A percentile compares a stretch with the other conserved stretches of the same genome.
Evolutionary conservation across 2,329 filamentous ascomycete genomes (phyloP).

Genomic region (Tolypocladium amazonense): DNA sequence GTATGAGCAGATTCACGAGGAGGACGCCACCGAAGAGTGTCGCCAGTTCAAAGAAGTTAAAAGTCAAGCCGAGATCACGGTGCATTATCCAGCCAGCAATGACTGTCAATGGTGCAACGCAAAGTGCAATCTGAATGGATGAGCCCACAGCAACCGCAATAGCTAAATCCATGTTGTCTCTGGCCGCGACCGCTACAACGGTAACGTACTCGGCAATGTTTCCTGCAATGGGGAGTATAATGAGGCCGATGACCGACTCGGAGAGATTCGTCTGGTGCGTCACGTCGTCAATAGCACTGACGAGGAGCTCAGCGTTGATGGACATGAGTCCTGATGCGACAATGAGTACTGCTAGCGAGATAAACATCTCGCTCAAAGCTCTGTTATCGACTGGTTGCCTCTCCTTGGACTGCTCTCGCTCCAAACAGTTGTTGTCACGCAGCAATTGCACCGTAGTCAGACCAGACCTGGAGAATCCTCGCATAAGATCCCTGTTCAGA

Average conservation of each 20-base stretch:
- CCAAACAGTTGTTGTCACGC: conserved; percentile 3
- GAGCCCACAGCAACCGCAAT: conserved; percentile 51
- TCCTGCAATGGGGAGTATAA: conserved; percentile 51
- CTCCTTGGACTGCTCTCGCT: not conserved
- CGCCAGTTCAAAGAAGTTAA: conserved; percentile 66
- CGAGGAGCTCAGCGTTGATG: conserved; percentile 50
- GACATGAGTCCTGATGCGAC: conserved; percentile 45
- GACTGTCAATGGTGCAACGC: conserved; percentile 49
- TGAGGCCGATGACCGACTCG: conserved; percentile 49
- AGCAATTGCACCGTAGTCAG: conserved; percentile 9
- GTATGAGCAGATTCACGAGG: conserved; percentile 65
- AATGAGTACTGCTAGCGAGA: conserved; percentile 40
- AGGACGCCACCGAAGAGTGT: conserved; percentile 60
- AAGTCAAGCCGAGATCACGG: conserved; percentile 53
- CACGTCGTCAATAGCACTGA: conserved; percentile 46
- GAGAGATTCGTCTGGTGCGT: conserved; percentile 37
- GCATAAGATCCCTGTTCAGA: conserved; percentile 1
- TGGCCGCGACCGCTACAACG: conserved; percentile 45
- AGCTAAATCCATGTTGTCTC: conserved; percentile 52
- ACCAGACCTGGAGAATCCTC: conserved; percentile 7
- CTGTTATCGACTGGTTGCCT: not conserved
- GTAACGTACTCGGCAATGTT: conserved; percentile 56
- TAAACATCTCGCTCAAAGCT: conserved; percentile 6
- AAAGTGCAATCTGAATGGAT: conserved; percentile 51
- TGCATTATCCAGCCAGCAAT: conserved; percentile 47